Evolutionary conservation across 148 eudicot genomes (phyloP).

Genomic region (Vaccinium macrocarpon): DNA sequence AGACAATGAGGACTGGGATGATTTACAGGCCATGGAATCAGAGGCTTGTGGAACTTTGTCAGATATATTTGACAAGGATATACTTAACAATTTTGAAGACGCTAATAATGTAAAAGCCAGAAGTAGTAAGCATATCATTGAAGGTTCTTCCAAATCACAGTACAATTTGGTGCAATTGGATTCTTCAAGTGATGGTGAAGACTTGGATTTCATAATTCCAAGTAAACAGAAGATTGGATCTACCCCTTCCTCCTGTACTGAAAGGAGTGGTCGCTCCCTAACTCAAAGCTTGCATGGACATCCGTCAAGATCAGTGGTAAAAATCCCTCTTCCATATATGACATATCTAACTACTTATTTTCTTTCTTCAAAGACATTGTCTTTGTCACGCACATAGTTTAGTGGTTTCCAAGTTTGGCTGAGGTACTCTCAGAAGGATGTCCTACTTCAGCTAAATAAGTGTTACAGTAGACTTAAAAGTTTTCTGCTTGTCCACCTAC

Average conservation of each 20-base stretch:
- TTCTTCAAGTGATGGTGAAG: conserved; percentile 75
- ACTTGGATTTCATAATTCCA: conserved; percentile 23
- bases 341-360: not conserved
- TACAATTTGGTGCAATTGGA: conserved; percentile 48
- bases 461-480: not conserved
- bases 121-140: conserved; percentile 34
- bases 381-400: not conserved
- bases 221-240: conserved; percentile 22
- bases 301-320: conserved; percentile 40
- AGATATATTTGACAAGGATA: conserved; percentile 53
- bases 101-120: conserved; percentile 23
- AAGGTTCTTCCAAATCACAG: conserved; percentile 47
- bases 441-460: conserved; percentile 7
- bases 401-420: not conserved
- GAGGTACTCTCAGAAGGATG: not conserved
- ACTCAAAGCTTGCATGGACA: conserved; percentile 18
- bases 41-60: conserved; percentile 80
- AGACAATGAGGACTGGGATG: conserved; percentile 93
- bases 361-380: not conserved
- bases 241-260: conserved; percentile 25
- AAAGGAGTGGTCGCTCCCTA: conserved; percentile 12
- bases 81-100: conserved; percentile 27
- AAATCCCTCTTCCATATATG: conserved; percentile 2
- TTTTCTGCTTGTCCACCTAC: conserved; percentile 12
- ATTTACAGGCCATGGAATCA: conserved; percentile 83